Evolutionary conservation across 495 filamentous ascomycete species (phyloP).

Genomic region (Penicillium argentinense): DNA sequence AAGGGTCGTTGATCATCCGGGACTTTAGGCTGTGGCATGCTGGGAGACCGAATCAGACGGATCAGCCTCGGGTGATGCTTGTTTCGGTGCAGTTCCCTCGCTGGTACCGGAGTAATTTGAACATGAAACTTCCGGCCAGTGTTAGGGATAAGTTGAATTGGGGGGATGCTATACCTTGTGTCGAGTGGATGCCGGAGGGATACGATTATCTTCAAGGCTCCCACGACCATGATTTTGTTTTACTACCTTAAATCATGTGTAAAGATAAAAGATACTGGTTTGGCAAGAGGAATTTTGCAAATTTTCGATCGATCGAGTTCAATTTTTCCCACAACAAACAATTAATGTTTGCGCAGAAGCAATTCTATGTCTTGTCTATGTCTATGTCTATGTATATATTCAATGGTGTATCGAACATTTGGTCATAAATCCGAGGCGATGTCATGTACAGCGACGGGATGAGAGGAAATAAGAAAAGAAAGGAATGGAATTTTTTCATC

Average conservation of each 20-base stretch:
- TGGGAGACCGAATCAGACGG: conserved; percentile 43
- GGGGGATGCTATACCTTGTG: conserved; percentile 13
- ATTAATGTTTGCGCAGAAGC: too few relatives aligned
- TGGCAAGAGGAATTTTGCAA: not conserved
- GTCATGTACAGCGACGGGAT: not conserved
- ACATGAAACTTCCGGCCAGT: conserved; percentile 17
- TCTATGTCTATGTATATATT: conserved; percentile 3
- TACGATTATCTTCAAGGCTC: conserved; percentile 29
- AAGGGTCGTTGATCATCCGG: conserved; percentile 40
- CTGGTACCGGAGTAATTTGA: conserved; percentile 28
- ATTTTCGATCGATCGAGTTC: too few relatives aligned
- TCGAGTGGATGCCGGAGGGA: conserved; percentile 27
- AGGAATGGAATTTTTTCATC: conserved; percentile 1
- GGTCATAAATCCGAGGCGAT: not conserved
- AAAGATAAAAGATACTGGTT: too few relatives aligned
- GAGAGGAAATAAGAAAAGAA: not conserved
- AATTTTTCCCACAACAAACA: too few relatives aligned
- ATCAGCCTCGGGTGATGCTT: conserved; percentile 43
- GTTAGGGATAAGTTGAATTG: conserved; percentile 20
- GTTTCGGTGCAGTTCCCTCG: conserved; percentile 31
- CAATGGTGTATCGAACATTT: not conserved
- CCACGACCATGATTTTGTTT: conserved; percentile 30
- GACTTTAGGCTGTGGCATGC: conserved; percentile 48
- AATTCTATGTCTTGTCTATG: conserved; percentile 2
- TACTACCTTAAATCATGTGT: not conserved